Evolutionary conservation across 1,284 basidiomycete genomes (phyloP).

Genomic region (Salmacisia buchloeana): DNA sequence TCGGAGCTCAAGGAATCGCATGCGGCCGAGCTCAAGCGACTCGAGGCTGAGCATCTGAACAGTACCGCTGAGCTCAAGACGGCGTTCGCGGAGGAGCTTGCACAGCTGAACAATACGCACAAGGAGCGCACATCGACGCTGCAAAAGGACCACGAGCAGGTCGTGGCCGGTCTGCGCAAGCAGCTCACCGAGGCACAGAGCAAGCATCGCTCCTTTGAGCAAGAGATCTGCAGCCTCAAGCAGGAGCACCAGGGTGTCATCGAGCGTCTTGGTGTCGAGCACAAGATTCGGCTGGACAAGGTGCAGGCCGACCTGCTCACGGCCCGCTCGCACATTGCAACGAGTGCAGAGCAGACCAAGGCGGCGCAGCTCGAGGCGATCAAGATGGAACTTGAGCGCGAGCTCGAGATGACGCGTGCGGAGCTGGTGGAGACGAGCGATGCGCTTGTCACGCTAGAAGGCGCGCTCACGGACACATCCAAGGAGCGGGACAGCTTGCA

Average conservation of each 20-base stretch:
- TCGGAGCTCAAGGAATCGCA: slow-evolving; percentile 22
- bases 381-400: slow-evolving; percentile 27
- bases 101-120: slow-evolving; percentile 20
- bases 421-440: slow-evolving; percentile 50
- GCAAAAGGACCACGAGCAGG: slow-evolving; percentile 26
- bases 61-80: slow-evolving; percentile 22
- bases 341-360: background rate
- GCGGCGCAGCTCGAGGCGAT: background rate
- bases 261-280: slow-evolving; percentile 26
- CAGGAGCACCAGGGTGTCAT: background rate
- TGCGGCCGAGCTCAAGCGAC: slow-evolving; percentile 20
- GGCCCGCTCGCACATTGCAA: background rate
- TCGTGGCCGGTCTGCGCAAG: slow-evolving; percentile 15
- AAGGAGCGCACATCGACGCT: slow-evolving; percentile 21
- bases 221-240: background rate
- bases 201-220: background rate
- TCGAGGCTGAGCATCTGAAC: slow-evolving; percentile 17
- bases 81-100: slow-evolving; percentile 23
- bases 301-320: background rate
- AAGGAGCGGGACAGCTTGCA: slow-evolving; percentile 48
- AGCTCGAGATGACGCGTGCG: slow-evolving; percentile 64
- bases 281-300: slow-evolving; percentile 21
- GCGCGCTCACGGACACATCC: slow-evolving; percentile 49
- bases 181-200: no score
- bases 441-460: slow-evolving; percentile 48